Percentiles rank a stretch among this genome's conserved stretches.
Conservation (phyloP, 208 protist genomes). For the Leishmania amazonensis region DNA sequence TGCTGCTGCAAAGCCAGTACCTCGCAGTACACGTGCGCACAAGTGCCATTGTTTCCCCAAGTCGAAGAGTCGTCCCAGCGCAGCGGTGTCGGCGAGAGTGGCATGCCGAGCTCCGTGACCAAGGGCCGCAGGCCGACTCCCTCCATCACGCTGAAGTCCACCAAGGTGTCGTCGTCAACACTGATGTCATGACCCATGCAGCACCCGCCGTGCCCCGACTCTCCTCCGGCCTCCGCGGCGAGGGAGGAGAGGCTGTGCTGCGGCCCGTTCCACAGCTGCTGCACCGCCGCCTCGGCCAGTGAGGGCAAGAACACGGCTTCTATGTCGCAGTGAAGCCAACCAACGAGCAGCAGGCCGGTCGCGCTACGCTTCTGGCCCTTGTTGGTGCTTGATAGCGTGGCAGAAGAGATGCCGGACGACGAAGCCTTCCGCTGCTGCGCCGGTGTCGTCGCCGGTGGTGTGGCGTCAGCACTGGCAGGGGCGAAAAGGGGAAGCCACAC, state of each 20-base stretch:
- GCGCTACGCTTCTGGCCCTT: background rate
- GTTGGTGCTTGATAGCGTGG: background rate
- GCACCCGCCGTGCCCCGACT: background rate
- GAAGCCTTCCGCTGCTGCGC: background rate
- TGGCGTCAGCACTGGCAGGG: conserved; percentile 4
- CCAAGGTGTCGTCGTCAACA: conserved; percentile 7
- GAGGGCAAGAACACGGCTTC: conserved; percentile 20
- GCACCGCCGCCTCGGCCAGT: conserved; percentile 16
- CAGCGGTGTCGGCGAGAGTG: conserved; percentile 12
- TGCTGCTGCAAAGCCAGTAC: conserved; percentile 12
- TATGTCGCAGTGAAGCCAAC: conserved; percentile 62
- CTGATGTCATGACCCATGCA: background rate
- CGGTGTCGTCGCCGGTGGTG: background rate
- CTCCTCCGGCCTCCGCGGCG: background rate
- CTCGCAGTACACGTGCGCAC: conserved; percentile 28
- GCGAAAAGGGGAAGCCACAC: conserved; percentile 57
- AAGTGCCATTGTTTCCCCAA: background rate
- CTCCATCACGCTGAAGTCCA: conserved; percentile 37
- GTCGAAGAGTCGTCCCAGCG: conserved; percentile 11
- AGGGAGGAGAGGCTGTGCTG: conserved; percentile 22
- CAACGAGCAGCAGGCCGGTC: conserved; percentile 15
- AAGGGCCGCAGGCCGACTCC: conserved; percentile 29
- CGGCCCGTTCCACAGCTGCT: conserved; percentile 32
- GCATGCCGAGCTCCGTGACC: background rate
- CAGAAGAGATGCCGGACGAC: background rate